Evolutionary conservation across 2,329 filamentous ascomycete species (phyloP), one percentile per base, ranked within the genome.

Genomic region (Colletotrichum plurivorum): DNA sequence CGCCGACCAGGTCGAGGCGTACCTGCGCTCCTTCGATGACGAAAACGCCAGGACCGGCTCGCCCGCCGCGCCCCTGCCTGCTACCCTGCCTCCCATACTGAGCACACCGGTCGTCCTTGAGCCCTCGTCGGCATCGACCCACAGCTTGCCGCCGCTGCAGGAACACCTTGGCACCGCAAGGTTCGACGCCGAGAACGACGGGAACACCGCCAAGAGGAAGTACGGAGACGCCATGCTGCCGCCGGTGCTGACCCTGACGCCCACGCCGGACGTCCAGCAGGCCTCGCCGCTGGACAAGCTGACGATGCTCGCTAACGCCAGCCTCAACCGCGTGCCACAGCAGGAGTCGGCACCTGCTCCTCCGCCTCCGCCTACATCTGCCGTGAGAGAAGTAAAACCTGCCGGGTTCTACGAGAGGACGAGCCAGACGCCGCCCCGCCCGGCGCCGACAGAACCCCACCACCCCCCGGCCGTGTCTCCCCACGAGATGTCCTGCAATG

Each of bases 1-100:
- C 49, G 73, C 73, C n/a, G 77, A 74, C 3, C 81, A 83, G 64
- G 73, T 85, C 20, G 80, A 84, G 25, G 78, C 75, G 63, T 84
- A 83, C 57, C 72, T 84, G 70, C 75, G 76, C 53, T 75, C 75
- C 48, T 81, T 80, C 48, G 77, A 77, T 57, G 76, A 78, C 63
- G 76, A 77, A 46, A 73, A 25, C 52, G 58, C 58, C 27, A 48
- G 15, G 13, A 16, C 12, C 1, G 41, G 41, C 39, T 76, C 60
- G 74, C 73, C 68, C 74, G 73, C 73, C 41, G 75, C 51, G 7
- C 13, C 55, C 18, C 46, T 56, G 10, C 27, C 51, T 13, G 36
- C 59, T 15, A 55, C 60, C 4, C 59, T 70, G 22, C 61, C 61
- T 1, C 61, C 59, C 57, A 66, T 70, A n/a, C 51, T 67, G 31